Evolutionary conservation across 768 basidiomycete genomes (phyloP).

Genomic region (Rhizopogon vesiculosus): DNA sequence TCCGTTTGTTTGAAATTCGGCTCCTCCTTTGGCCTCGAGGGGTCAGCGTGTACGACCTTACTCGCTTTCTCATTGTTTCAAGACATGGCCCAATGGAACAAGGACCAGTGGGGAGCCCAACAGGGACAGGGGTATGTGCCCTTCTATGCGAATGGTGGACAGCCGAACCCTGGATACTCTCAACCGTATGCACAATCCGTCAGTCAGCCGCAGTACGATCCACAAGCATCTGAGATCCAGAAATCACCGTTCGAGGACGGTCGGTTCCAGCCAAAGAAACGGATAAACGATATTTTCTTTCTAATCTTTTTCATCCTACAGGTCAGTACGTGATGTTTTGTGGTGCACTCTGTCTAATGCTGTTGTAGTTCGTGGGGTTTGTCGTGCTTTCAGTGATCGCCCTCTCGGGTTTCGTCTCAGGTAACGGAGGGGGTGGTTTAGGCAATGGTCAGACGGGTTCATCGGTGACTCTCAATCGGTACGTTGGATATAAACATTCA

Average conservation of each 20-base stretch:
- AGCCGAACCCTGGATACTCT: constrained; percentile 17
- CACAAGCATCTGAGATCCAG: constrained; percentile 25
- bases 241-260: constrained; percentile 57
- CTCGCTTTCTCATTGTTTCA: background rate
- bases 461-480: constrained; percentile 63
- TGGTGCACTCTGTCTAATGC: background rate
- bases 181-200: constrained; percentile 20
- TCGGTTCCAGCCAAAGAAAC: constrained; percentile 65
- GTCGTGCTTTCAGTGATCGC: constrained; percentile 63
- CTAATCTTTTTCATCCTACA: constrained; percentile 69
- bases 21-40: background rate
- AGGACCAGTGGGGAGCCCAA: constrained; percentile 16
- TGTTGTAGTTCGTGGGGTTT: constrained; percentile 57
- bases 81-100: constrained; percentile 14
- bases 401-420: constrained; percentile 54
- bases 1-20: background rate
- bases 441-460: constrained; percentile 51
- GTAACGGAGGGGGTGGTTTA: constrained; percentile 71
- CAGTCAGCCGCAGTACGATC: constrained; percentile 18
- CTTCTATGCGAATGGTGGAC: background rate
- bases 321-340: constrained; percentile 28
- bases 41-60: background rate
- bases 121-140: constrained; percentile 7
- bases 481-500: constrained; percentile 12
- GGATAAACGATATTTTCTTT: constrained; percentile 69